Base-by-base conservation (phyloP, 805 yeast genomes). In the Barnettozyma sucrosica region DNA sequence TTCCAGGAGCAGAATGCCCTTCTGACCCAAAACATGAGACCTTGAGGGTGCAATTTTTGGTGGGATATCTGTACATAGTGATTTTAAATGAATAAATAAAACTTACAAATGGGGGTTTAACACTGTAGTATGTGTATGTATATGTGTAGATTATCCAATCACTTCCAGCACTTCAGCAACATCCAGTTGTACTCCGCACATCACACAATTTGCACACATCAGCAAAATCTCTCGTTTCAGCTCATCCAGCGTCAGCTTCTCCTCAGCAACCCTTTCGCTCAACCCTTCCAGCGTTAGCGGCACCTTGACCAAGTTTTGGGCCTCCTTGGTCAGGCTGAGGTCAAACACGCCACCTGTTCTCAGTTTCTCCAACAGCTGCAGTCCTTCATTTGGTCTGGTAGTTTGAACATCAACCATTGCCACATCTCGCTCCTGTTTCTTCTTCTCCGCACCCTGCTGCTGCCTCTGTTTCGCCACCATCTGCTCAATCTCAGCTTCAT, bases 1-100 rank as follows among this genome's bases (percentile, higher is more conserved):
- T 93, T 93, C 92, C 98, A 92, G 72, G 99, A 92, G 66, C 97
- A 92, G 71, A 93, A 93, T 50, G 86, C 85, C 49, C 70, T 82
- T 55, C 71, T 85, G 74, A 83, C 85, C 76, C 87, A 85, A 67
- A 83, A 79, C 69, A 71, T 83, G 75, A 71, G 74, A 61, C 59
- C 60, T 49, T 59, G 51, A 43, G 36, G 10, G 14, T 9, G 16
- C 32, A 13, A 13, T 28, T 18, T 41, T 21, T 21, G 10, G 2
- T 7, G 36, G 11, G 24, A 26, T 21, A n/a, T 25, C 16, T 44
- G 39, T 19, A 23, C 19, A 23, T 21, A 28, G 25, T 24, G 25
- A 20, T 28, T 28, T 28, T 28, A 28, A 28, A n/a, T 28, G 32
- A 28, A n/a, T n/a, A n/a, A n/a, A n/a, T n/a, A n/a, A n/a, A n/a